These are phyloP conservation scores for Cyathus striatus DNA, from an alignment of 768 basidiomycete genomes.

Conservation along the genomic window DNA sequence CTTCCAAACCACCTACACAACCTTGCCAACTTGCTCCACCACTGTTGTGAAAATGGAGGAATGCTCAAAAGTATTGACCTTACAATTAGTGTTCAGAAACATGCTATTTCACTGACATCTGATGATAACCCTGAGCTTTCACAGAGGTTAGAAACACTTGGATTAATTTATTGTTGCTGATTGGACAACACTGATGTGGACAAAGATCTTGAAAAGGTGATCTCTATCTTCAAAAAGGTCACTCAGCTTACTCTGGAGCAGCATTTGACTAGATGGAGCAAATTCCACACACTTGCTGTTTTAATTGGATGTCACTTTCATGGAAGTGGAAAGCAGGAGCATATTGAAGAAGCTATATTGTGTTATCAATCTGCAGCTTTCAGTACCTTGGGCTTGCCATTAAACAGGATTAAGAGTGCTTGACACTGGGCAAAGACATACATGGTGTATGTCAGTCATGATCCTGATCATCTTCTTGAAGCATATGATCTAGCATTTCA, in stretches of 20 bases:
- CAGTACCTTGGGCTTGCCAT: not conserved
- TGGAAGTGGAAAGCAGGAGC: not conserved
- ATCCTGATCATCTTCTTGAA: not conserved
- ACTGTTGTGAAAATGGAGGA: not conserved
- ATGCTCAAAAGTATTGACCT: not conserved
- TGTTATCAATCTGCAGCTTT: not conserved
- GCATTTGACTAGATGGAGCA: not conserved
- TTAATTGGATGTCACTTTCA: not conserved
- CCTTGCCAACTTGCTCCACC: not conserved
- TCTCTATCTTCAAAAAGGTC: not conserved
- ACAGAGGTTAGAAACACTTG: not conserved
- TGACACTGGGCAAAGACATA: not conserved
- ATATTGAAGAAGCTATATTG: not conserved
- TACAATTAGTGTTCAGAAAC: not conserved
- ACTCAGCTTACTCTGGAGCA: not conserved
- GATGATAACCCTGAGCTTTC: not conserved
- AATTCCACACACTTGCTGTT: not conserved
- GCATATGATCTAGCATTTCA: conserved; percentile 12
- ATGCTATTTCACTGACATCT: not conserved
- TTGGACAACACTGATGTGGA: not conserved
- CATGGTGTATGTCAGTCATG: not conserved
- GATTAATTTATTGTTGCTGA: not conserved
- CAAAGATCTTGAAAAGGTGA: not conserved
- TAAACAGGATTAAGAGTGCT: not conserved
- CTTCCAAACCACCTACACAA: not conserved